Evolutionary conservation across 73 alveolate species (phyloP).

Genomic region (Stentor roeselii): DNA sequence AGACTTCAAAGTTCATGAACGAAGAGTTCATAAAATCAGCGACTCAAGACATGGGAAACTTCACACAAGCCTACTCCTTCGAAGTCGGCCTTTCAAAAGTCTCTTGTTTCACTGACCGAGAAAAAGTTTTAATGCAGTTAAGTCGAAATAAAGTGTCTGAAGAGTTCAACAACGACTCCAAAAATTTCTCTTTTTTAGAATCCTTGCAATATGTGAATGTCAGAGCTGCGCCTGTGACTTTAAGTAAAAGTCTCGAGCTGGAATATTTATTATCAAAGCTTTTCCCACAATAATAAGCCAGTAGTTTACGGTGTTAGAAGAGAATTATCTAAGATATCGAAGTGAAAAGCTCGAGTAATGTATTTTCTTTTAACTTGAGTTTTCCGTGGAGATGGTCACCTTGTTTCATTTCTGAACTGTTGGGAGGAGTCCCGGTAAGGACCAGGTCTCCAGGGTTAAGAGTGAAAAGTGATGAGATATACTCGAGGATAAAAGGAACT

Average conservation of each 20-base stretch:
- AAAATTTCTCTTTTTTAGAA: background rate
- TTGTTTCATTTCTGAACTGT: conserved; percentile 1
- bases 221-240: background rate
- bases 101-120: background rate
- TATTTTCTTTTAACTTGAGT: background rate
- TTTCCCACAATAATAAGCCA: no score
- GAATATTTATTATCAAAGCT: background rate
- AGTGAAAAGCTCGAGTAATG: background rate
- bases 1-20: background rate
- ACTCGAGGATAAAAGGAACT: conserved; percentile 48
- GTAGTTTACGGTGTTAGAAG: no score
- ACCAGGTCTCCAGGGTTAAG: conserved; percentile 80
- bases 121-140: no score
- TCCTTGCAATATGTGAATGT: background rate
- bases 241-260: background rate
- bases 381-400: background rate
- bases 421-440: conserved; percentile 83
- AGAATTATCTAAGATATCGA: no score
- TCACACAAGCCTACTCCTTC: background rate
- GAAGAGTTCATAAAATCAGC: background rate
- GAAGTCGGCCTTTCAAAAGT: background rate
- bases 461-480: conserved; percentile 48
- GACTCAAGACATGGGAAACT: background rate
- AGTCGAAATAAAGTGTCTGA: background rate
- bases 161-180: background rate